Conservation (phyloP, 2,329 filamentous ascomycete genomes). For the Akanthomyces dipterigenus region DNA sequence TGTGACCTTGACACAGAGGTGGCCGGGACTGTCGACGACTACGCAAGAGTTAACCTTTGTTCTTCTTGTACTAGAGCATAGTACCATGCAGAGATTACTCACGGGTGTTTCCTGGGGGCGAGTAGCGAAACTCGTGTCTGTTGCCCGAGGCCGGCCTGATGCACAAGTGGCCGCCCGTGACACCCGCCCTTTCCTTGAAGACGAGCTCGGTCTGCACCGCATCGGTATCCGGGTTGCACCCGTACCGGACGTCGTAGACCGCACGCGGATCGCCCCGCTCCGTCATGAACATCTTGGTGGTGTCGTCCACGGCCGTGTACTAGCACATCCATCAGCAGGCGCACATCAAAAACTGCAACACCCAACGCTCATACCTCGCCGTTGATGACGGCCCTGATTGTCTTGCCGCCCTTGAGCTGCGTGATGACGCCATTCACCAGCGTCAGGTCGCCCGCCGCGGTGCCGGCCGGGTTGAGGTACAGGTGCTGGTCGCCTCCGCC, state of each 20-base stretch:
- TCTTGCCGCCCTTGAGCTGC: slow-evolving; percentile 14
- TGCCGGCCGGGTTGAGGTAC: slow-evolving; percentile 32
- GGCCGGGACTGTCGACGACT: slow-evolving; percentile 4
- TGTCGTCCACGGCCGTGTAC: slow-evolving; percentile 37
- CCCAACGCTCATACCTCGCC: slow-evolving; percentile 29
- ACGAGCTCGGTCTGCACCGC: slow-evolving; percentile 30
- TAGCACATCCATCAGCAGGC: slow-evolving; percentile 12
- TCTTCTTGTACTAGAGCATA: neutral
- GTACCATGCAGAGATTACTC: neutral
- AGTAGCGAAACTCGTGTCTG: slow-evolving; percentile 36
- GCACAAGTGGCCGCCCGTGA: slow-evolving; percentile 31
- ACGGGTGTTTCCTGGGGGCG: slow-evolving; percentile 33
- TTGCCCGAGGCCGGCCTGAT: slow-evolving; percentile 31
- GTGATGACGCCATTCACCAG: slow-evolving; percentile 33
- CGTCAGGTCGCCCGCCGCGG: slow-evolving; percentile 28
- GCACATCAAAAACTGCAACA: neutral
- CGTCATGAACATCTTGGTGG: slow-evolving; percentile 43
- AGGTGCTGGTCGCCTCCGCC: slow-evolving; percentile 34
- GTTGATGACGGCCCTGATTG: slow-evolving; percentile 35
- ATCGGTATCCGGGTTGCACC: slow-evolving; percentile 35
- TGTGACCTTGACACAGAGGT: slow-evolving; percentile 10
- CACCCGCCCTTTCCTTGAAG: slow-evolving; percentile 25
- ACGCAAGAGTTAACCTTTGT: neutral
- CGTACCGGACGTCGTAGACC: slow-evolving; percentile 33
- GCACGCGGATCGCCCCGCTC: slow-evolving; percentile 35